Conservation (phyloP, 495 filamentous ascomycete species). For the Penicillium flavigenum region DNA sequence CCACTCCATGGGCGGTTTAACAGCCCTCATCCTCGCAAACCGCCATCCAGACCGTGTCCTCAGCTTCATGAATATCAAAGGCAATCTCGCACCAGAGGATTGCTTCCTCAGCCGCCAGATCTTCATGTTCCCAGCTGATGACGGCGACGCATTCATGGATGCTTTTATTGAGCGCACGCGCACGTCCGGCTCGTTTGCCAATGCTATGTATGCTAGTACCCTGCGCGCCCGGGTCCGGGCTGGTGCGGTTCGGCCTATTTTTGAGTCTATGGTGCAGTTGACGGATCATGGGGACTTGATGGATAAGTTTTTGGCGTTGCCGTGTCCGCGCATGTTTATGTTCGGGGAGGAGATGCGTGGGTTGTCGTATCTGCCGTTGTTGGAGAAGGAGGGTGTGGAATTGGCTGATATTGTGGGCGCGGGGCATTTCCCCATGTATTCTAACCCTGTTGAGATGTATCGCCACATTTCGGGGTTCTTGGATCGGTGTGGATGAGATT, state of each 20-base stretch:
- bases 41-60: slow-evolving; percentile 18
- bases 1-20: slow-evolving; percentile 34
- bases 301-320: slow-evolving; percentile 23
- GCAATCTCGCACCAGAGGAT: slow-evolving; percentile 34
- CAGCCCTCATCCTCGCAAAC: slow-evolving; percentile 26
- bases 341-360: slow-evolving; percentile 27
- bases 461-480: slow-evolving; percentile 24
- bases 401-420: slow-evolving; percentile 26
- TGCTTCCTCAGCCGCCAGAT: slow-evolving; percentile 35
- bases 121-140: slow-evolving; percentile 22
- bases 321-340: slow-evolving; percentile 31
- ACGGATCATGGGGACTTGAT: slow-evolving; percentile 27
- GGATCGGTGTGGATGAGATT: slow-evolving; percentile 7
- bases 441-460: slow-evolving; percentile 34
- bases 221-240: slow-evolving; percentile 22
- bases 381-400: slow-evolving; percentile 26
- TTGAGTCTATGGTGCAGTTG: slow-evolving; percentile 31
- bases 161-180: slow-evolving; percentile 27
- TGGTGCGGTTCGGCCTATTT: slow-evolving; percentile 25
- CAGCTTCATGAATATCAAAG: slow-evolving; percentile 36
- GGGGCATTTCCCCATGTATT: slow-evolving; percentile 39
- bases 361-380: slow-evolving; percentile 24
- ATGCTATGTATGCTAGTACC: slow-evolving; percentile 27
- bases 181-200: slow-evolving; percentile 16
- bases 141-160: slow-evolving; percentile 25